Evolutionary conservation across 805 yeast genomes (phyloP), one percentile per base, ranked within the genome.

Genomic region (Zygoascus bituminiphila): DNA sequence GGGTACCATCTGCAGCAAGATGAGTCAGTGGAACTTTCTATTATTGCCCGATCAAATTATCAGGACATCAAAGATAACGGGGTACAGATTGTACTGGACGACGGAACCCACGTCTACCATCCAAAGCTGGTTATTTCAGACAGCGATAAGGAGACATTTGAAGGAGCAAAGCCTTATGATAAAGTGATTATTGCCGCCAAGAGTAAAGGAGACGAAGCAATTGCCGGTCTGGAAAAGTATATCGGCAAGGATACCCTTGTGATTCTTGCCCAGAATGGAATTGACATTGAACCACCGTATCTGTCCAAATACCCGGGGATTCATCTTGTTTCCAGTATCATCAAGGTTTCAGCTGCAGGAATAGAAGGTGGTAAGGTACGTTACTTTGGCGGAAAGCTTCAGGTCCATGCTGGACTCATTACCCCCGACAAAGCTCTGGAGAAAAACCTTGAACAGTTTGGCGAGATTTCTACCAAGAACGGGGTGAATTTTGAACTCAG

Each of bases 231-330:
- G 8, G 53, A 51, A 5, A 42, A 33, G 15, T 51, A 35, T 24
- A 47, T 47, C 22, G 45, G 44, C 17, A 44, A 33, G 9, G 39
- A 48, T 19, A 51, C 51, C 2, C 41, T 53, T 10, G 17, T 53
- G 2, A 15, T 53, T 17, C 41, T 53, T 39, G 47, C 51, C 5
- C 56, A 53, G 43, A 53, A 53, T 26, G 56, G 56, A 5, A 48
- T 53, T 26, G 51, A 53, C 25, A 53, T 53, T 38, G 56, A 53
- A 26, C 40, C 24, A 17, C 56, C 56, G 5, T 53, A 53, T 36
- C 22, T 42, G 9, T 23, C 45, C 20, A 38, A 19, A 29, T 53
- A 51, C 31, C 53, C 53, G 8, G 41, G 47, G 24, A 24, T 42
- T 20, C 44, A 50, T 8, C n/a, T 53, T 7, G 52, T 48, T 15